A percentile compares a stretch with the other conserved stretches of the same genome.
phyloP scores from a whole-genome alignment of 768 basidiomycete species.

The Leccinum subgranulosum region DNA sequence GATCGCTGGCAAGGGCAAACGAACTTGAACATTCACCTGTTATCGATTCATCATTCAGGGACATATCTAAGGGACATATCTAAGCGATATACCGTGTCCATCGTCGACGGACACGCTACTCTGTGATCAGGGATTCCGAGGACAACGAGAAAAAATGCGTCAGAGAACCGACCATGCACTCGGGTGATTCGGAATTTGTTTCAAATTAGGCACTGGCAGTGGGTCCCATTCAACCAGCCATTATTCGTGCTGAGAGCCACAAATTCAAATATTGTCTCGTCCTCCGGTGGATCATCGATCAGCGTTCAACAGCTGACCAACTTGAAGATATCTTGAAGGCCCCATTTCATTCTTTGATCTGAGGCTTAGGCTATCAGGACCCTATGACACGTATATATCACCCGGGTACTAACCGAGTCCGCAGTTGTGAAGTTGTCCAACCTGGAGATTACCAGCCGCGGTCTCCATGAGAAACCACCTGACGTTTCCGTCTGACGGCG shows the following conservation, averaged over 20 bases:
- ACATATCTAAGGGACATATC: conserved; percentile 3
- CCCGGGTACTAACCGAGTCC: neutral
- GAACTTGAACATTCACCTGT: neutral
- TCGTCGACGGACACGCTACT: conserved; percentile 4
- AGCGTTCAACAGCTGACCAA: neutral
- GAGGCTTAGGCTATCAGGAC: neutral
- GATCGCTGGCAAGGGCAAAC: neutral
- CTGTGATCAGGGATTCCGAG: conserved; percentile 11
- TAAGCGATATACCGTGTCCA: neutral
- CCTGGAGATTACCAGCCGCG: neutral
- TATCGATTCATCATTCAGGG: conserved; percentile 1
- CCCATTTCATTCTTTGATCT: neutral
- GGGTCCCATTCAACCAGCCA: neutral
- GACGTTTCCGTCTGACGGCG: neutral
- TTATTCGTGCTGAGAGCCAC: neutral
- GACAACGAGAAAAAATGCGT: neutral
- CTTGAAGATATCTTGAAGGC: too few species aligned
- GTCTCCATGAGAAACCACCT: neutral
- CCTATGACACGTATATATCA: neutral
- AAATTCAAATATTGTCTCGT: neutral
- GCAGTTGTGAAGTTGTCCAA: neutral
- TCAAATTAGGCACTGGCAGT: conserved; percentile 1
- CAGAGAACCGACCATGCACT: neutral
- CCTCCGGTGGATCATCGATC: neutral
- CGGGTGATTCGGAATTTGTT: neutral